These are phyloP conservation scores for Teratosphaeria destructans DNA, from an alignment of 2,329 filamentous ascomycete genomes.

Conservation along the genomic window DNA sequence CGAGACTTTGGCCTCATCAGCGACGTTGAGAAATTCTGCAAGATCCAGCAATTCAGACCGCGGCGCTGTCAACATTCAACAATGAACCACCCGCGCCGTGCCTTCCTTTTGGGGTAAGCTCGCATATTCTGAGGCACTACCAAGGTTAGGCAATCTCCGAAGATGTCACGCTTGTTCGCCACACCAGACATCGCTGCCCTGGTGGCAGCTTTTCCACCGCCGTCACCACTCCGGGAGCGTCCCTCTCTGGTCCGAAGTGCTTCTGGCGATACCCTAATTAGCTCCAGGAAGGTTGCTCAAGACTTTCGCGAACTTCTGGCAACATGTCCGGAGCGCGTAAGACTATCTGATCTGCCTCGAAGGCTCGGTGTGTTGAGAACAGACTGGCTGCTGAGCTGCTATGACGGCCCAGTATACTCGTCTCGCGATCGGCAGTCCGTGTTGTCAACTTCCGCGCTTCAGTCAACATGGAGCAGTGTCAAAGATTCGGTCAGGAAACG, in stretches of 20 bases:
- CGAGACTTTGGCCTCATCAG: not conserved
- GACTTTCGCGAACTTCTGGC: conserved; percentile 7
- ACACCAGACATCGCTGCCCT: conserved; percentile 18
- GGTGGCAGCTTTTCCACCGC: conserved; percentile 15
- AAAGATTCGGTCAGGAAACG: not conserved
- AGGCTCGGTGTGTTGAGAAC: conserved; percentile 6
- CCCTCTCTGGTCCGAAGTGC: conserved; percentile 14
- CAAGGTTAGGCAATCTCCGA: not conserved
- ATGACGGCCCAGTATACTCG: conserved; percentile 2
- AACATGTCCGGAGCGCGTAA: conserved; percentile 6
- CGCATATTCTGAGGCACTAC: not conserved
- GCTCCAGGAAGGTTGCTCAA: conserved; percentile 7
- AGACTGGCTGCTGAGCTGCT: conserved; percentile 7
- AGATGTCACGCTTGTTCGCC: conserved; percentile 18
- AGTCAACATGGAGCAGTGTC: conserved; percentile 4
- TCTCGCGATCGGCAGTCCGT: conserved; percentile 2
- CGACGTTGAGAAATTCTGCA: not conserved
- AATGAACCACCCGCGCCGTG: not conserved
- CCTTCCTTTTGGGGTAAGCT: not conserved
- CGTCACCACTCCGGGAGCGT: conserved; percentile 8
- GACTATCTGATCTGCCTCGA: conserved; percentile 7
- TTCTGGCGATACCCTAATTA: conserved; percentile 12
- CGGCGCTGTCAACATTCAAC: not conserved
- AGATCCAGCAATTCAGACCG: not conserved
- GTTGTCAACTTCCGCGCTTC: conserved; percentile 3